Base-by-base conservation (phyloP, 345 rosid species). In the Hirschfeldia incana region DNA sequence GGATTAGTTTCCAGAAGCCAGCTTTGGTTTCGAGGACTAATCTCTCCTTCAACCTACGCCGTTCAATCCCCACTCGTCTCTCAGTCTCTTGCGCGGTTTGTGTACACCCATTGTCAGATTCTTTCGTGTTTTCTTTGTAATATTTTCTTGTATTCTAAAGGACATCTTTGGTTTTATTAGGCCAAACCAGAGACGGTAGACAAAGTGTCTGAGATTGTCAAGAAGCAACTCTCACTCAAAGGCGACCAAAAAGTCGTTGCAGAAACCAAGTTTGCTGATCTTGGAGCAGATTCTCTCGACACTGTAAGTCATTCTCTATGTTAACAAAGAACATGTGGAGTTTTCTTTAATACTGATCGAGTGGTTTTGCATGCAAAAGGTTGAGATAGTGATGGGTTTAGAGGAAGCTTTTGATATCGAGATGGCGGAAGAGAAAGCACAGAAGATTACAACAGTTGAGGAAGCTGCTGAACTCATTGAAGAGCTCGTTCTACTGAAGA, bases 281-380 rank as follows among this genome's bases (percentile, higher is more conserved):
- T 90, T 61, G 94, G 94, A 77, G 94, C 94, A 1, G 94, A 90
- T 86, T 90, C 94, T 78, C 92, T 90, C 74, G 94, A 90, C 72
- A 88, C 92, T 69, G 94, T 88, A 49, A 16, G 2, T 28, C 39
- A 27, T 6, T 64, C 30, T 46, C 44, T 62, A 11, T 64, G 60
- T 15, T 59, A 27, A 36, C 2, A 10, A 49, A 32, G 42, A 27
- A 4, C 4, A 17, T 44, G 5, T 57, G 0, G 1, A 58, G 64
- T 28, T 39, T 57, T 1, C 1, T 55, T 42, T 29, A 44, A 6
- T 46, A 7, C 4, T 42, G 26, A 63, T 32, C 0, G 26, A 30
- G 21, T 49, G 59, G 32, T 15, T 36, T 32, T 36, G 42, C 9
- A 39, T 84, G 65, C 70, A 90, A n/a, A n/a, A n/a, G 94, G 94